Evolutionary conservation across 2,329 filamentous ascomycete species (phyloP).

Genomic region (Alternaria triticina): DNA sequence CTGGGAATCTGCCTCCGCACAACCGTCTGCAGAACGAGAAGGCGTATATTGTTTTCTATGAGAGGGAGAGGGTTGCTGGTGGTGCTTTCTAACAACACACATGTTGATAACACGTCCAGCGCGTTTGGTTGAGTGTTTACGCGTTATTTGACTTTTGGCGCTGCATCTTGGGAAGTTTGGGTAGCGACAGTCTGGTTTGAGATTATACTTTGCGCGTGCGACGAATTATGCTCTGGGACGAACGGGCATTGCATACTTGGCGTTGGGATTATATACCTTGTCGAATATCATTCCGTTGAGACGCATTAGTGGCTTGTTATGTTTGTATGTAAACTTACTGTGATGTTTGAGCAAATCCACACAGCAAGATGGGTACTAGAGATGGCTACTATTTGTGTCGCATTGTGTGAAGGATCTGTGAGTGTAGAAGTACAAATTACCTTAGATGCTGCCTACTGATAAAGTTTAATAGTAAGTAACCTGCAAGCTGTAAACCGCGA

Average conservation of each 20-base stretch:
- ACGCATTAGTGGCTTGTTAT: neutral
- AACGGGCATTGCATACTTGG: constrained; percentile 15
- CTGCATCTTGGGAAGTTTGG: neutral
- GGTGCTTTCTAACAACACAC: constrained; percentile 26
- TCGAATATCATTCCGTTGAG: constrained; percentile 5
- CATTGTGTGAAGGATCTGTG: neutral
- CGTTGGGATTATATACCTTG: constrained; percentile 10
- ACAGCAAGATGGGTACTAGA: neutral
- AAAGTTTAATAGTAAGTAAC: rapidly evolving
- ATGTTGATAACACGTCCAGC: neutral
- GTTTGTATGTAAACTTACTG: neutral
- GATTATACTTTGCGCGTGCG: neutral
- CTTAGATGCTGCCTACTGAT: neutral
- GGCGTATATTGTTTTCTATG: constrained; percentile 71
- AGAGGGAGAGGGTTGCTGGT: constrained; percentile 48
- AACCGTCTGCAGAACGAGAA: constrained; percentile 66
- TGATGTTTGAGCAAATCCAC: neutral
- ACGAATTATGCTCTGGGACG: neutral
- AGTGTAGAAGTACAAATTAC: neutral
- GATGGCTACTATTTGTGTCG: neutral
- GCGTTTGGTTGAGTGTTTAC: neutral
- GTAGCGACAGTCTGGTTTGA: neutral
- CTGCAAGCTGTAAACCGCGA: neutral
- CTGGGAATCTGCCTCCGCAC: constrained; percentile 55
- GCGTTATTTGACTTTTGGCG: neutral